Base-by-base conservation (phyloP, 192 early-diverging fungal genomes). In the Backusella luteola region DNA sequence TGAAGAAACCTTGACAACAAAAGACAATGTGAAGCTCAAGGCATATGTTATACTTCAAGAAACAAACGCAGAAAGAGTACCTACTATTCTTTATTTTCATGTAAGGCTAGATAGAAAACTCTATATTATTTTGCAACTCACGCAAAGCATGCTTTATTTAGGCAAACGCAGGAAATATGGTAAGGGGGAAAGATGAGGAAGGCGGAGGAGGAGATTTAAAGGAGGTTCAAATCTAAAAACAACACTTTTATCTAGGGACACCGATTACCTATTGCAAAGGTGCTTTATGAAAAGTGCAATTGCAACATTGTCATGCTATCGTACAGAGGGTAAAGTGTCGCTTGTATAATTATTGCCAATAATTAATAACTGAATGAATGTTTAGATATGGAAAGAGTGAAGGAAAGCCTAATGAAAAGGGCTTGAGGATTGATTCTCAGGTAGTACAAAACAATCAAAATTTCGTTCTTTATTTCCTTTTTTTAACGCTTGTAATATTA, bases 81-180 rank as follows among this genome's bases (percentile, higher is more conserved):
- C 93, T 39, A 98, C 96, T 0, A 80, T 99, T 67, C 75, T 98
- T 6, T 97, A 95, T 77, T 94, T 93, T 71, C 98, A 99, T 77
- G 90, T 86, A 80, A 85, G 81, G 0, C 19, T 8, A 53, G 23
- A 9, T 23, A 56, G 2, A 56, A 56, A 8, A 23, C 1, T 19
- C 17, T 21, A 56, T 21, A 23, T 21, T 56, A 56, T 21, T 21
- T n/a, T 17, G 19, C 42, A 44, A 44, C 42, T 49, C 46, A 49
- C 46, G 7, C 46, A 49, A 49, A 49, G 17, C 76, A 14, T 17
- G 19, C 29, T 73, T 35, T 56, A 91, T 73, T 35, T 56, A 91
- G 86, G 96, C 97, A 36, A 99, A 99, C 76, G 98, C 98, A 21
- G 98, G 98, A 35, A 99, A 99, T 83, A 96, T 98, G 91, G 90